phyloP scores from a whole-genome alignment of 768 basidiomycete species.

The Mycena rosella region DNA sequence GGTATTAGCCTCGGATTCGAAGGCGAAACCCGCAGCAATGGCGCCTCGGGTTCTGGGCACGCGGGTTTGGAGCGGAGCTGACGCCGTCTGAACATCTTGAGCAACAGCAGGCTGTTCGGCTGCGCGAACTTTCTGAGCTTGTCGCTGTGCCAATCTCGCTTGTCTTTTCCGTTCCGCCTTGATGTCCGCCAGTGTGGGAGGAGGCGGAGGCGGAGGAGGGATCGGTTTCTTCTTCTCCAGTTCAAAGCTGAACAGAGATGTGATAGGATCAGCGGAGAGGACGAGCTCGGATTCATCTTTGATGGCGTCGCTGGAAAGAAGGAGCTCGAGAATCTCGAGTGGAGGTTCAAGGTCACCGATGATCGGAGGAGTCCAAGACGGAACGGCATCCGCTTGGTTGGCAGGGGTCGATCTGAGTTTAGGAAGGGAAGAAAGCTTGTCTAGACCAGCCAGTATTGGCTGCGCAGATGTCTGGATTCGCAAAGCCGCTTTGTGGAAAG shows the following conservation, averaged over 20 bases:
- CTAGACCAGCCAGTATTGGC: constrained; percentile 59
- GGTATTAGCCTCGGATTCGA: constrained; percentile 54
- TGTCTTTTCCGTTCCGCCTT: constrained; percentile 42
- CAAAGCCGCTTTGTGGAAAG: constrained; percentile 77
- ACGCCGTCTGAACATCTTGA: constrained; percentile 27
- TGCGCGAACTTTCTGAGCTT: constrained; percentile 31
- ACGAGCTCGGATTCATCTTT: constrained; percentile 66
- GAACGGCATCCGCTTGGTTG: not conserved
- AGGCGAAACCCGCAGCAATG: constrained; percentile 56
- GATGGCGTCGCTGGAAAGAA: constrained; percentile 66
- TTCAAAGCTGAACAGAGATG: constrained; percentile 77
- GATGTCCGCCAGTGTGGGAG: constrained; percentile 44
- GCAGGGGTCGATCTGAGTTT: constrained; percentile 11
- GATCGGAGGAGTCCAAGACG: constrained; percentile 27
- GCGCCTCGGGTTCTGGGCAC: constrained; percentile 64
- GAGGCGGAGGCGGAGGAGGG: constrained; percentile 63
- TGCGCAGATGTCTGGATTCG: constrained; percentile 62
- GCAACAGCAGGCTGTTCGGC: not conserved
- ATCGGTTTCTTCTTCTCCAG: constrained; percentile 72
- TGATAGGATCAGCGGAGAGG: constrained; percentile 69
- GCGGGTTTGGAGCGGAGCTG: constrained; percentile 59
- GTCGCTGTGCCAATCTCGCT: constrained; percentile 8
- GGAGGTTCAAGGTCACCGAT: constrained; percentile 86
- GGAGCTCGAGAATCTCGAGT: constrained; percentile 65
- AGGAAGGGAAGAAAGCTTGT: constrained; percentile 42